Percentiles rank a stretch among this genome's conserved stretches.
These are phyloP conservation scores for Thermothielavioides terrestris DNA, from an alignment of 495 filamentous ascomycete species.

Conservation along the genomic window DNA sequence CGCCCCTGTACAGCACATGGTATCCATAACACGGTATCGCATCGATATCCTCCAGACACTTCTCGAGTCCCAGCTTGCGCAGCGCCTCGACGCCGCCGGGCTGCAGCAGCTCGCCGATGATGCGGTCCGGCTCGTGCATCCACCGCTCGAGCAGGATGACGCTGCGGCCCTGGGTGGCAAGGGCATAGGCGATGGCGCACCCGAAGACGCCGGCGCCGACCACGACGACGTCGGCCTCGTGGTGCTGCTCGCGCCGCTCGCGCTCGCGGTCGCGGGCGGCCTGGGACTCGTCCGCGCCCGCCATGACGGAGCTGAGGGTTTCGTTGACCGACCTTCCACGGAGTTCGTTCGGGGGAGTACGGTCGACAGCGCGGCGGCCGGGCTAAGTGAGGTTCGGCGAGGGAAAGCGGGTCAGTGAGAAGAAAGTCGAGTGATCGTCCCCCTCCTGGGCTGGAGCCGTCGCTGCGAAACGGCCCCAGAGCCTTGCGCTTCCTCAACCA, in stretches of 20 bases:
- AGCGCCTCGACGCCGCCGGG: conserved; percentile 82
- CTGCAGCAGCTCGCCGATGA: conserved; percentile 92
- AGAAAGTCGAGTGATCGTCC: too few relatives aligned
- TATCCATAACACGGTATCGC: conserved; percentile 75
- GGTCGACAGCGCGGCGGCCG: too few relatives aligned
- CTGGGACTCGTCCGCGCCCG: conserved; percentile 13
- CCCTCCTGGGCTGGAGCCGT: too few relatives aligned
- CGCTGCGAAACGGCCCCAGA: too few relatives aligned
- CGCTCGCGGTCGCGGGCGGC: conserved; percentile 32
- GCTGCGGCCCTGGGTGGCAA: conserved; percentile 76
- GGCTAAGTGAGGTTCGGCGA: too few relatives aligned
- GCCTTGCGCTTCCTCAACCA: too few relatives aligned
- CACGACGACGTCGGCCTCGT: conserved; percentile 69
- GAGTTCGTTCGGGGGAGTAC: background rate
- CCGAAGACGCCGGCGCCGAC: conserved; percentile 87
- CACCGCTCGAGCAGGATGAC: conserved; percentile 85
- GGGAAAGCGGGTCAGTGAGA: too few relatives aligned
- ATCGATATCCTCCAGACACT: conserved; percentile 87
- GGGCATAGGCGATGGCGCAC: conserved; percentile 74
- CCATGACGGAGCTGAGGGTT: conserved; percentile 3
- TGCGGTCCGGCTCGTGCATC: conserved; percentile 89
- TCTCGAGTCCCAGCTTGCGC: conserved; percentile 64
- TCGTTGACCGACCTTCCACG: too few relatives aligned
- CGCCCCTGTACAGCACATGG: conserved; percentile 73
- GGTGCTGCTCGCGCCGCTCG: conserved; percentile 34